These are phyloP conservation scores for Oenanthe javanica DNA, from an alignment of 140 eudicot genomes.

Conservation along the genomic window DNA sequence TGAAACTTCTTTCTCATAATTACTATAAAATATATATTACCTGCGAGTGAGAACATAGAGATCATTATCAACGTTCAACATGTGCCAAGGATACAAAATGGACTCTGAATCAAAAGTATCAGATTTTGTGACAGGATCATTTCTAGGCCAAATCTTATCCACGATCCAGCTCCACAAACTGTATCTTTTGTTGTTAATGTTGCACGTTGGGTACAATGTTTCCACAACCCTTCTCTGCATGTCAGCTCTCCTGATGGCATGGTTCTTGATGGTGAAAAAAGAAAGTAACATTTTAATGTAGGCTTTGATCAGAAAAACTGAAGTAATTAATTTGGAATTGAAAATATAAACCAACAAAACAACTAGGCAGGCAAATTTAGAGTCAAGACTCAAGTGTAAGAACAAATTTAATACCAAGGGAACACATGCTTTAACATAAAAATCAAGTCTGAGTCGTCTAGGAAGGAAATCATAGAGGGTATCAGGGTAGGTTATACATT, in stretches of 20 bases:
- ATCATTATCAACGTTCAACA: conserved; percentile 40
- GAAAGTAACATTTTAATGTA: conserved; percentile 1
- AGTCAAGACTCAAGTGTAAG: not conserved
- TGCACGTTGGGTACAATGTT: conserved; percentile 58
- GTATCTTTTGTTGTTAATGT: conserved; percentile 20
- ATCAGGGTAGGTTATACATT: not conserved
- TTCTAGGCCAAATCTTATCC: conserved; percentile 51
- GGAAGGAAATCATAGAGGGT: not conserved
- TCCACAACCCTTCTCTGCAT: conserved; percentile 69
- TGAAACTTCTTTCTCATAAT: not conserved
- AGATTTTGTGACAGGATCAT: conserved; percentile 23
- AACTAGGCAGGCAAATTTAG: not conserved
- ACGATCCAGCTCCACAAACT: conserved; percentile 65
- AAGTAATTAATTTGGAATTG: not conserved
- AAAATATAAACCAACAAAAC: not conserved
- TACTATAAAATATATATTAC: conserved; percentile 20
- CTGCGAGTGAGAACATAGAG: conserved; percentile 66
- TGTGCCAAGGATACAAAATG: conserved; percentile 84
- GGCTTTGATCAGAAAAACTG: not conserved
- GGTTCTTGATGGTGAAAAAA: conserved; percentile 42
- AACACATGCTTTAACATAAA: not conserved
- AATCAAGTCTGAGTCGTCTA: not conserved
- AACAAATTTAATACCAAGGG: too few species aligned
- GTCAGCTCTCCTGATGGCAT: conserved; percentile 95
- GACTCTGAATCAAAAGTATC: conserved; percentile 45